Evolutionary conservation across 257 asterid species (phyloP), one percentile per base, ranked within the genome.

Genomic region (Gynochthodes officinalis): DNA sequence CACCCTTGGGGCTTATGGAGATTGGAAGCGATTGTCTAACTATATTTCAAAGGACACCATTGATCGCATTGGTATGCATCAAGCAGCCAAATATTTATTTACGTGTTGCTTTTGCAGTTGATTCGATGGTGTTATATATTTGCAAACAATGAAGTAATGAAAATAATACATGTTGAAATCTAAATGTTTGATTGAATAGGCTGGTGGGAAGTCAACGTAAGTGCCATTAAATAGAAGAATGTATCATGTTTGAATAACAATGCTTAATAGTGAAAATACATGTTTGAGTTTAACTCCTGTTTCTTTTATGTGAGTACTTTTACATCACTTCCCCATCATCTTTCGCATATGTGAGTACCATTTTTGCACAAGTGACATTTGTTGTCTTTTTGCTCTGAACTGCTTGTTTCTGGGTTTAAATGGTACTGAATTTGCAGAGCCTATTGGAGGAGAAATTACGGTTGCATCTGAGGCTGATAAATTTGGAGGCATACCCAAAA

Each of bases 371-470:
- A 27, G 21, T 0, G 8, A 50, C 6, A 7, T 42, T 39, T 32
- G 30, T 1, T 63, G 30, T 40, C 32, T 25, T 77, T 58, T 10
- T 42, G 52, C 54, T 6, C 71, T 33, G 43, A 54, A 57, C 19
- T 48, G 61, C 49, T 46, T 80, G 67, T 70, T 74, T 70, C 50
- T 67, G 30, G 30, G 19, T 33, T 48, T 39, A 33, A 49, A 50
- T 70, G 39, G 52, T 55, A 35, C 80, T 64, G 42, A 75, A 77
- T 76, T 73, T 35, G 23, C 86, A 95, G 99, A 86, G 79, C 99
- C 99, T 67, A 71, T 86, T 64, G 98, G 99, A 81, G 96, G 99
- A 61, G 97, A 91, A 85, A 95, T 95, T 73, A 77, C 98, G 53
- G 80, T 95, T 83, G 80, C 91, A n/a, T 84, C 76, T 62, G 99